These are phyloP conservation scores for Strombidium stylifer DNA, from an alignment of 73 alveolate genomes.

Conservation along the genomic window DNA sequence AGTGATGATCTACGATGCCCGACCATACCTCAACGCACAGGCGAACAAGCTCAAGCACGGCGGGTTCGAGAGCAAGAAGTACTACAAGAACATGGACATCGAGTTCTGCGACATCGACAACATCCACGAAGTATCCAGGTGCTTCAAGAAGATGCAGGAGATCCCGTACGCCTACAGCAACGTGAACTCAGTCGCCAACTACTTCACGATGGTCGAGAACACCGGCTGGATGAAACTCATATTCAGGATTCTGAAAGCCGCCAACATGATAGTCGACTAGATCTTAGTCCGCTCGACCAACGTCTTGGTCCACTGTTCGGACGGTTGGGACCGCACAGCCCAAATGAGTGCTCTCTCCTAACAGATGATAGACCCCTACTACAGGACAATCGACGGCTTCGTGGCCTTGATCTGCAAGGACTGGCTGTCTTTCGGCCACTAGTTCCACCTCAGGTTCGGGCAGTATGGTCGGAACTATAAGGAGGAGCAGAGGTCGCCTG, in stretches of 20 bases:
- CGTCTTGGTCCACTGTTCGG: slow-evolving; percentile 96
- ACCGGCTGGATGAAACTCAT: slow-evolving; percentile 87
- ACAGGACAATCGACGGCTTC: slow-evolving; percentile 94
- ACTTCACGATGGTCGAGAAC: slow-evolving; percentile 70
- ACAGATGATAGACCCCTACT: slow-evolving; percentile 89
- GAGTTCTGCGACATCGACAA: slow-evolving; percentile 92
- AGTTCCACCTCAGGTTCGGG: slow-evolving; percentile 91
- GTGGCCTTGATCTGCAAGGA: slow-evolving; percentile 90
- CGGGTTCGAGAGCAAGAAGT: slow-evolving; percentile 87
- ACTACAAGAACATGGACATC: slow-evolving; percentile 79
- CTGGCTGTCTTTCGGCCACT: slow-evolving; percentile 96
- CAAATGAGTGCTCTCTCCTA: slow-evolving; percentile 87
- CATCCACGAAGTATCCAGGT: slow-evolving; percentile 94
- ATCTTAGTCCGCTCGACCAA: slow-evolving; percentile 44
- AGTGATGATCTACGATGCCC: slow-evolving; percentile 83
- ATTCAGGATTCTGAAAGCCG: slow-evolving; percentile 65
- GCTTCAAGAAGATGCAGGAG: slow-evolving; percentile 51
- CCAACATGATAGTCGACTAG: slow-evolving; percentile 51
- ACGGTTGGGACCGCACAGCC: slow-evolving; percentile 99
- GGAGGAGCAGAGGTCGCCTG: slow-evolving; percentile 90
- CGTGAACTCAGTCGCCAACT: slow-evolving; percentile 19
- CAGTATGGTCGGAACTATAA: slow-evolving; percentile 61
- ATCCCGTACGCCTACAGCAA: slow-evolving; percentile 16
- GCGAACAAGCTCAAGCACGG: slow-evolving; percentile 92
- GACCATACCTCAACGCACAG: slow-evolving; percentile 91